Evolutionary conservation across 78 protist genomes (phyloP), one percentile per base, ranked within the genome.

Genomic region (Planoprotostelium fungivorum): DNA sequence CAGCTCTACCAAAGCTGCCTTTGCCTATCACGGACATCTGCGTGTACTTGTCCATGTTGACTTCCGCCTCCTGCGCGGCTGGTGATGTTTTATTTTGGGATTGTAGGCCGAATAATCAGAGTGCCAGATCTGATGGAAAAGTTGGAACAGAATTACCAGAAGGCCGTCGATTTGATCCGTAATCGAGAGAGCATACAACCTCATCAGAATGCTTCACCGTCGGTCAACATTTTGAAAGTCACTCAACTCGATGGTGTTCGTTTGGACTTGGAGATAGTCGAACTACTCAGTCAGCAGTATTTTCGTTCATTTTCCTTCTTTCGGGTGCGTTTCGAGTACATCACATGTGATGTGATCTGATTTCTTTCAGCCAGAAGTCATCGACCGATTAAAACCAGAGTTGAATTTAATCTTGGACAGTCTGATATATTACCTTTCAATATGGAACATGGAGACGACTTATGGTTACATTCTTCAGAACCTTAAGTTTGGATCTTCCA

Each of bases 1-100:
- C 29, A 35, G 97, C 97, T 84, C 90, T 63, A 34, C 98, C 98
- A 73, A 95, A 96, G 37, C 95, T 38, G 1, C 98, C 98, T 87
- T 93, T 94, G 51, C 98, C 98, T 29, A 97, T 88, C 29, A 92
- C 86, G 39, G 88, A 90, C 36, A 94, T 90, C 34, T 90, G 93
- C 85, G 87, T 89, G 88, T 93, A 93, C 34, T 87, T 83, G 0
- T 93, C 95, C 87, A 92, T 90, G n/a, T n/a, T n/a, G n/a, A n/a
- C n/a, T n/a, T n/a, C n/a, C n/a, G n/a, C n/a, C n/a, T n/a, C n/a
- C n/a, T n/a, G n/a, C n/a, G n/a, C n/a, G n/a, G n/a, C n/a, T n/a
- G n/a, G n/a, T n/a, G n/a, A n/a, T n/a, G n/a, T n/a, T n/a, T n/a
- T n/a, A n/a, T n/a, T n/a, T n/a, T n/a, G n/a, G n/a, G n/a, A n/a